Evolutionary conservation across 768 basidiomycete genomes (phyloP).

Genomic region (Auricularia cornea): DNA sequence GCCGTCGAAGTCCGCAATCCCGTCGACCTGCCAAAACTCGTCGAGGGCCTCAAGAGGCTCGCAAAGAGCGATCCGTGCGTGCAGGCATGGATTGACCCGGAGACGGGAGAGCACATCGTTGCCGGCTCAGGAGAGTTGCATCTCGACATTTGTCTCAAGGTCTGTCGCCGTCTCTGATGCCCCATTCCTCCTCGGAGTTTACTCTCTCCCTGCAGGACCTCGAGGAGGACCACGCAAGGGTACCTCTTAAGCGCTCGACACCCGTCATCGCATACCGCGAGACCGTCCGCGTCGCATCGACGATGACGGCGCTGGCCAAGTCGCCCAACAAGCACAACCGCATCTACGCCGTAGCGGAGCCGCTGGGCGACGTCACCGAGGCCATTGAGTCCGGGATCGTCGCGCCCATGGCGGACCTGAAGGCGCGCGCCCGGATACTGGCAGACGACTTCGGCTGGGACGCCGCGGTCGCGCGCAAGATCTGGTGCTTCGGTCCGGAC

Average conservation of each 20-base stretch:
- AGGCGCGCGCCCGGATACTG: conserved; percentile 40
- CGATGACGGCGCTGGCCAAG: conserved; percentile 44
- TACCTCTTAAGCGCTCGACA: conserved; percentile 42
- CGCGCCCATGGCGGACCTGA: conserved; percentile 42
- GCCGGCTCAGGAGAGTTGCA: conserved; percentile 48
- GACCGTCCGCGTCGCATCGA: conserved; percentile 42
- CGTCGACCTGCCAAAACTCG: conserved; percentile 44
- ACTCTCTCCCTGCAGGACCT: conserved; percentile 26
- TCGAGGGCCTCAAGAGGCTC: conserved; percentile 47
- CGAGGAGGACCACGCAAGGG: conserved; percentile 46
- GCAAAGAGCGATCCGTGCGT: conserved; percentile 49
- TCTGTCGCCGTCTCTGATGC: too few relatives aligned
- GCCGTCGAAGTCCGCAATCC: conserved; percentile 50
- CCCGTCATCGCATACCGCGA: conserved; percentile 44
- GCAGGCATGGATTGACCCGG: conserved; percentile 34
- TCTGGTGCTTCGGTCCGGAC: conserved; percentile 48
- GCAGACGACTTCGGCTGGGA: conserved; percentile 49
- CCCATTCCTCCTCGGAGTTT: neutral
- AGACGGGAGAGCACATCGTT: conserved; percentile 43
- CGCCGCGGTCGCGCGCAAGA: conserved; percentile 42
- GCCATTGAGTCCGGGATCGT: conserved; percentile 40
- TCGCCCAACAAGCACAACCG: conserved; percentile 53
- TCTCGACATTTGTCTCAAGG: conserved; percentile 45
- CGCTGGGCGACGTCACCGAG: conserved; percentile 38
- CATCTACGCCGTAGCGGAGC: conserved; percentile 37